phyloP scores from a whole-genome alignment of 1,284 basidiomycete genomes.

The Cutaneotrichosporon mucoides region DNA sequence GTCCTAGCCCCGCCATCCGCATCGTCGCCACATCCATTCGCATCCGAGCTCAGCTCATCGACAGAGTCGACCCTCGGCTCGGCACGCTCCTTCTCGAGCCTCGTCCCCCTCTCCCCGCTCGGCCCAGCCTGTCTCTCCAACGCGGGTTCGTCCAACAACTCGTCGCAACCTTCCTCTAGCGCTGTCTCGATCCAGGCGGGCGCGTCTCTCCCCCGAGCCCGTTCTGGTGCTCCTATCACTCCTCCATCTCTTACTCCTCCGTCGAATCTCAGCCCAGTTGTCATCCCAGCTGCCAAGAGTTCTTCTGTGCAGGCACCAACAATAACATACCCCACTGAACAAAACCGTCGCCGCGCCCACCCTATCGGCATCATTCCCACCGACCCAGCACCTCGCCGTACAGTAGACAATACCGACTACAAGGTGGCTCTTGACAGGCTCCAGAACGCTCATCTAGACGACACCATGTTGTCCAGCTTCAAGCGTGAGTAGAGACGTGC shows the following conservation, averaged over 20 bases:
- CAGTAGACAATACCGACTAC: slow-evolving; percentile 21
- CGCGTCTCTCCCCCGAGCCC: background rate
- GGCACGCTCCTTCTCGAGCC: slow-evolving; percentile 4
- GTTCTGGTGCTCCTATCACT: background rate
- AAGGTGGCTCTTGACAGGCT: slow-evolving; percentile 27
- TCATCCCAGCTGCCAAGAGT: background rate
- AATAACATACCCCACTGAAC: no score
- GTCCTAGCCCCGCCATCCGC: background rate
- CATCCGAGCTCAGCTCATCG: background rate
- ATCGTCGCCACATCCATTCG: background rate
- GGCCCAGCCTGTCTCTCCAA: background rate
- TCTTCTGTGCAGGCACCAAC: no score
- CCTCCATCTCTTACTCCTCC: background rate
- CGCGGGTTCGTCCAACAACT: background rate
- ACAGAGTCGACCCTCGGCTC: slow-evolving; percentile 1
- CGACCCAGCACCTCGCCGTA: background rate
- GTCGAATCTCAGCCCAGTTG: no score
- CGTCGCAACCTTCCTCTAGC: background rate
- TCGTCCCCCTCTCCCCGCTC: slow-evolving; percentile 4
- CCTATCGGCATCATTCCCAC: background rate
- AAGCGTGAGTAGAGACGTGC: slow-evolving; percentile 37
- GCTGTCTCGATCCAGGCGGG: background rate
- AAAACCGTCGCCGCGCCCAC: background rate
- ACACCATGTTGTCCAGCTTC: slow-evolving; percentile 45
- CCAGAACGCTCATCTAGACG: slow-evolving; percentile 29